Evolutionary conservation across 192 early-diverging fungal species (phyloP), one percentile per base, ranked within the genome.

Genomic region (Coemansia sp.): DNA sequence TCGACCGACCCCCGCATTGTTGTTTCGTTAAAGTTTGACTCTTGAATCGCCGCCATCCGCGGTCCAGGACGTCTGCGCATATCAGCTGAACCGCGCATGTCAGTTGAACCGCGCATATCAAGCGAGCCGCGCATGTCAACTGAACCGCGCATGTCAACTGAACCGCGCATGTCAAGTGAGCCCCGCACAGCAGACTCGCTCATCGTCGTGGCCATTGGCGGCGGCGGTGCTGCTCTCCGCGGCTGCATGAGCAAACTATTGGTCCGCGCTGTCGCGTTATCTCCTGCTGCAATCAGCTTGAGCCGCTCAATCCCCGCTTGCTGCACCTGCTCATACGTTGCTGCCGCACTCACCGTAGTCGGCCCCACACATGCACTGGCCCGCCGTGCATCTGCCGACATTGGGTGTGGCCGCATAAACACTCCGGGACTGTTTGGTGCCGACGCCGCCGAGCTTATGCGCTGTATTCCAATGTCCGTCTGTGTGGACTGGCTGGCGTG

Each of bases 241-340:
- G 52, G 38, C 25, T 32, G 52, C 52, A 50, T 37, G 17, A 11
- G 17, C 62, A 64, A 25, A 48, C 48, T 21, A 23, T 22, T 53
- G 2, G 52, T 7, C 38, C 25, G 51, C 2, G 62, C 10, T 24
- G 5, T 51, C 7, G 14, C 6, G 57, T 19, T 11, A 39, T 23
- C 37, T 24, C 11, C 38, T 9, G 52, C 35, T 0, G 62, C 62
- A 21, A 64, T 64, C 37, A 64, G 35, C 39, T 64, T 64, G 12
- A 64, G 52, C 38, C 62, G 62, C 51, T 64, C 62, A 10, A 53
- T 38, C 23, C 62, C 62, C 24, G 50, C 50, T 27, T 64, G 51
- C 12, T 53, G 38, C 62, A 64, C 50, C 52, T 56, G 62, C 52
- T 64, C 62, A 15, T 45, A 45, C 41, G 41, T 15, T 5, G 15